Evolutionary conservation across 1,284 basidiomycete species (phyloP).

Genomic region (Tilletia indica): DNA sequence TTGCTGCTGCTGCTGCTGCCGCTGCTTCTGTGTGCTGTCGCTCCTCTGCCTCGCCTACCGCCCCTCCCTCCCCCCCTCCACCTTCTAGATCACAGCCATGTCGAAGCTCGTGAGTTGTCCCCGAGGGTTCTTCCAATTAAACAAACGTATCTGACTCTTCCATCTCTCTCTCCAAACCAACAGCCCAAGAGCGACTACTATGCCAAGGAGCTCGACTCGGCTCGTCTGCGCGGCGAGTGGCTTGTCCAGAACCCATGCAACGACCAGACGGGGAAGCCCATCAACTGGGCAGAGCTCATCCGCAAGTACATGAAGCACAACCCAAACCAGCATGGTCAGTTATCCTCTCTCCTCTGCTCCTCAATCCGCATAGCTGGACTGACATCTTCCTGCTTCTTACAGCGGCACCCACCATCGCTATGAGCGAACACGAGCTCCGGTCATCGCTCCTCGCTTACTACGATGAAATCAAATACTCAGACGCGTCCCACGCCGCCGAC

Average conservation of each 20-base stretch:
- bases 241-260: constrained; percentile 32
- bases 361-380: background rate
- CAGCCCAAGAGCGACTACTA: constrained; percentile 46
- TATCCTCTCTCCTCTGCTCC: background rate
- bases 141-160: background rate
- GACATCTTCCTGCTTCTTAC: background rate
- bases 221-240: constrained; percentile 48
- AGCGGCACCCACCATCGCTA: constrained; percentile 33
- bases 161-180: background rate
- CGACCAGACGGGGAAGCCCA: constrained; percentile 20
- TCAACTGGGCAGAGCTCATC: constrained; percentile 51
- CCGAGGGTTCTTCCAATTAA: background rate
- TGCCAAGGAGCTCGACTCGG: constrained; percentile 47
- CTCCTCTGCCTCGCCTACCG: background rate
- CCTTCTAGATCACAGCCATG: background rate
- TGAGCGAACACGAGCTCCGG: constrained; percentile 40
- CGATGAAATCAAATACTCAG: constrained; percentile 33
- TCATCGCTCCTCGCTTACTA: constrained; percentile 31
- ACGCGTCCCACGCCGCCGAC: constrained; percentile 39
- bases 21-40: background rate
- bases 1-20: background rate
- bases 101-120: background rate
- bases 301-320: constrained; percentile 57
- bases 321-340: constrained; percentile 33
- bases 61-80: background rate